These are phyloP conservation scores for Mycena sanguinolenta DNA, from an alignment of 768 basidiomycete genomes.

Conservation along the genomic window DNA sequence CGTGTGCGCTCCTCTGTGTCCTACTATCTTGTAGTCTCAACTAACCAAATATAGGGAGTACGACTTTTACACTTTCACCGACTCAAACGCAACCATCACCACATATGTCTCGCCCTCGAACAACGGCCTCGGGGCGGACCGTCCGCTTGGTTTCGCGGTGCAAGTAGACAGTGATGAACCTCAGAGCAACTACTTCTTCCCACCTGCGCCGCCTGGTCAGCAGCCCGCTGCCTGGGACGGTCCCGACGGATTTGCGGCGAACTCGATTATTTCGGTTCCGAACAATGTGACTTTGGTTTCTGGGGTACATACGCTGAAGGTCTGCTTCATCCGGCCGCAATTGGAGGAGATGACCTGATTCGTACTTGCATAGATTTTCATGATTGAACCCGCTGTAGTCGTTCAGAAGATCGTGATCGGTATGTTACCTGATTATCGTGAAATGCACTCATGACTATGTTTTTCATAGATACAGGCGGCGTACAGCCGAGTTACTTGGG, in stretches of 20 bases:
- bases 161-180: slow-evolving; percentile 61
- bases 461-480: slow-evolving; percentile 65
- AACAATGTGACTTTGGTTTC: slow-evolving; percentile 56
- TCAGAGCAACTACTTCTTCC: slow-evolving; percentile 62
- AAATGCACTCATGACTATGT: not conserved
- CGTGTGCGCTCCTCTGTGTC: slow-evolving; percentile 56
- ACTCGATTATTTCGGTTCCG: slow-evolving; percentile 58
- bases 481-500: slow-evolving; percentile 71
- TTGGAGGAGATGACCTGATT: not conserved
- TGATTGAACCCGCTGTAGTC: slow-evolving; percentile 71
- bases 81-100: slow-evolving; percentile 60
- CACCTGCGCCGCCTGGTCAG: slow-evolving; percentile 58
- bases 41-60: slow-evolving; percentile 61
- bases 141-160: slow-evolving; percentile 65
- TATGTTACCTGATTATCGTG: slow-evolving; percentile 40
- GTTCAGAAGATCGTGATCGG: slow-evolving; percentile 74
- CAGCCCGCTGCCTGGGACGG: slow-evolving; percentile 63
- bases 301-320: slow-evolving; percentile 73
- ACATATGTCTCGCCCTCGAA: slow-evolving; percentile 65
- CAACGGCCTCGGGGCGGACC: slow-evolving; percentile 63
- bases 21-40: not conserved
- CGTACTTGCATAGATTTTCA: slow-evolving; percentile 54
- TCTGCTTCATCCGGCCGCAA: slow-evolving; percentile 38
- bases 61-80: slow-evolving; percentile 73
- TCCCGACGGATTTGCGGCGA: slow-evolving; percentile 65